These are phyloP conservation scores for Candida sanyiensis DNA, from an alignment of 805 yeast genomes.

Conservation along the genomic window DNA sequence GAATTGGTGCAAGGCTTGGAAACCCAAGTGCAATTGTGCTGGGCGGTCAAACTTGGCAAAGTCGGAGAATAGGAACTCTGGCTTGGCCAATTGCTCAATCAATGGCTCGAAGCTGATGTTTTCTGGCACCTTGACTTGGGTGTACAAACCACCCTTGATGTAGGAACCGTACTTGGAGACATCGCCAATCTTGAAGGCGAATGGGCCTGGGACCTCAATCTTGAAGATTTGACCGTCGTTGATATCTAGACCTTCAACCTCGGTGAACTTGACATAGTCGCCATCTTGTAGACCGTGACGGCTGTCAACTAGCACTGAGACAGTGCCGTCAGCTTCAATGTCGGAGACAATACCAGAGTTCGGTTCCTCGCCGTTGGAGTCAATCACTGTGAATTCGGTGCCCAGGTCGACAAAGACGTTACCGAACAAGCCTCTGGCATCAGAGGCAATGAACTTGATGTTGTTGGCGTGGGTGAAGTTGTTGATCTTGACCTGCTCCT, in stretches of 20 bases:
- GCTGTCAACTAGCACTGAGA: slow-evolving; percentile 86
- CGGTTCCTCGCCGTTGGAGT: slow-evolving; percentile 92
- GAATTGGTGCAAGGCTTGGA: slow-evolving; percentile 82
- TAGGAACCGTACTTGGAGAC: slow-evolving; percentile 58
- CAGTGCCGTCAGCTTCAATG: slow-evolving; percentile 82
- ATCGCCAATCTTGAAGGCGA: slow-evolving; percentile 69
- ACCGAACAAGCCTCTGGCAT: slow-evolving; percentile 84
- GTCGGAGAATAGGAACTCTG: slow-evolving; percentile 79
- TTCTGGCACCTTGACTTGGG: slow-evolving; percentile 84
- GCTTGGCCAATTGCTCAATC: slow-evolving; percentile 57
- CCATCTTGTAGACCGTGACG: slow-evolving; percentile 96
- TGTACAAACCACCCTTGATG: slow-evolving; percentile 80
- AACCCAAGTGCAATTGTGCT: slow-evolving; percentile 83
- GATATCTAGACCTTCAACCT: slow-evolving; percentile 74
- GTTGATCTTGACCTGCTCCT: slow-evolving; percentile 71
- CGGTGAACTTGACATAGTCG: slow-evolving; percentile 78
- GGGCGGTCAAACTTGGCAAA: slow-evolving; percentile 94
- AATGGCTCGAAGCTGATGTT: slow-evolving; percentile 58
- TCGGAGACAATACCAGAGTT: slow-evolving; percentile 81
- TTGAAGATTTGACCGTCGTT: slow-evolving; percentile 71
- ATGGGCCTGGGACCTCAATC: slow-evolving; percentile 90
- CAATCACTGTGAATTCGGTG: slow-evolving; percentile 68
- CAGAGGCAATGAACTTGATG: slow-evolving; percentile 78
- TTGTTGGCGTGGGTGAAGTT: slow-evolving; percentile 64
- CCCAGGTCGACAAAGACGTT: slow-evolving; percentile 89